A percentile compares a stretch with the other conserved stretches of the same genome.
phyloP scores from a whole-genome alignment of 2,329 filamentous ascomycete genomes.

The Cadophora sp. region DNA sequence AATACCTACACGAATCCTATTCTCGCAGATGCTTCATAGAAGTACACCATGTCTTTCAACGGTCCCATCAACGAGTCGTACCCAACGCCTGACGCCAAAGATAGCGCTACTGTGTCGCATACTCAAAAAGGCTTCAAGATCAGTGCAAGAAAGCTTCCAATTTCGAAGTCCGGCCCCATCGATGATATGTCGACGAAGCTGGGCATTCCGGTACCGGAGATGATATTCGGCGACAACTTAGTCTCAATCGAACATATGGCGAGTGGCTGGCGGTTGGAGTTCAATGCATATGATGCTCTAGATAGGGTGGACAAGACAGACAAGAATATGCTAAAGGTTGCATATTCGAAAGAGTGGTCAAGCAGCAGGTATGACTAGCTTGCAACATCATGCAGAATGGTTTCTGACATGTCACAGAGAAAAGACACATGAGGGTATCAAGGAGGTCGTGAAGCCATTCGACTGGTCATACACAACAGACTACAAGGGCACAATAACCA shows the following conservation, averaged over 20 bases:
- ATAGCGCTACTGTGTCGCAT: conserved; percentile 61
- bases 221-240: conserved; percentile 98
- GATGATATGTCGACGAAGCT: conserved; percentile 81
- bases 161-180: conserved; percentile 90
- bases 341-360: conserved; percentile 88
- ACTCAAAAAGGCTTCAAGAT: conserved; percentile 74
- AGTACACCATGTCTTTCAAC: conserved; percentile 41
- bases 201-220: conserved; percentile 90
- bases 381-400: neutral
- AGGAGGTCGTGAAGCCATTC: conserved; percentile 92
- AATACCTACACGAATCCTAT: neutral
- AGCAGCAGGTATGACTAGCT: conserved; percentile 47
- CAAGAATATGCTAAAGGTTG: conserved; percentile 87
- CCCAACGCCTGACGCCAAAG: conserved; percentile 56
- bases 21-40: neutral
- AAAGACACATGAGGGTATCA: conserved; percentile 83
- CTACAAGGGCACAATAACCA: conserved; percentile 74
- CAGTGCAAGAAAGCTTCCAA: conserved; percentile 87
- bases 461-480: conserved; percentile 97
- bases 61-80: conserved; percentile 57
- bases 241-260: conserved; percentile 76
- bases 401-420: conserved; percentile 57
- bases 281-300: conserved; percentile 86
- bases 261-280: conserved; percentile 79
- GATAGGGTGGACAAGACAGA: conserved; percentile 95